phyloP scores from a whole-genome alignment of 2,329 filamentous ascomycete genomes.

The Beauveria pseudobassiana region DNA sequence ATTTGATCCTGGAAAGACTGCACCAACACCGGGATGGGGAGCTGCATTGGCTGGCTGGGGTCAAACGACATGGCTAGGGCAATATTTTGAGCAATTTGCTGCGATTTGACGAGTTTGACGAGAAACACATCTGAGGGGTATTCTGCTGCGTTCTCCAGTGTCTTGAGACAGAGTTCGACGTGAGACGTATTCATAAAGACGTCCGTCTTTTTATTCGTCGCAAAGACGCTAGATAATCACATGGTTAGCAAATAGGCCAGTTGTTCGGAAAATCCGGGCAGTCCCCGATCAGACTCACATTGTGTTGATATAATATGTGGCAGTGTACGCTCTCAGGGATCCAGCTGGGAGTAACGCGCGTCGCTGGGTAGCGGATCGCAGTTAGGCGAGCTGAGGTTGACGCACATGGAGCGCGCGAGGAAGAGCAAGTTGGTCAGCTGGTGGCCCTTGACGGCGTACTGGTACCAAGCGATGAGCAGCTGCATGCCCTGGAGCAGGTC shows the following conservation, averaged over 20 bases:
- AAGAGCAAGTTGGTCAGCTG: slow-evolving; percentile 43
- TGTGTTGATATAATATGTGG: slow-evolving; percentile 43
- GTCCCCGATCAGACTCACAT: slow-evolving; percentile 26
- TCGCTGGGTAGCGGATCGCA: slow-evolving; percentile 22
- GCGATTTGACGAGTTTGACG: slow-evolving; percentile 37
- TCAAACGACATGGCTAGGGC: slow-evolving; percentile 30
- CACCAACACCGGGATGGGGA: slow-evolving; percentile 35
- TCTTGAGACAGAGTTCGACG: slow-evolving; percentile 35
- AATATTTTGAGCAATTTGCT: slow-evolving; percentile 42
- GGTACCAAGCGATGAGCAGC: slow-evolving; percentile 39
- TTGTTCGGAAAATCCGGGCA: not conserved
- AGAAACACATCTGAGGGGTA: slow-evolving; percentile 36
- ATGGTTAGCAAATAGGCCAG: not conserved
- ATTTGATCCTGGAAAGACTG: slow-evolving; percentile 38
- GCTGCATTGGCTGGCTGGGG: slow-evolving; percentile 24
- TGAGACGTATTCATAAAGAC: slow-evolving; percentile 39
- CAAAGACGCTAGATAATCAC: slow-evolving; percentile 28
- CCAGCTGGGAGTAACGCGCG: slow-evolving; percentile 25
- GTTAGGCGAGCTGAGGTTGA: slow-evolving; percentile 29
- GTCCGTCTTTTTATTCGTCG: slow-evolving; percentile 40
- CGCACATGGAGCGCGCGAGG: slow-evolving; percentile 38
- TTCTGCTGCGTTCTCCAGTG: slow-evolving; percentile 35
- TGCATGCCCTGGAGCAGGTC: slow-evolving; percentile 41
- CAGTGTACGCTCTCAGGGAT: slow-evolving; percentile 41
- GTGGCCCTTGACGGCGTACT: slow-evolving; percentile 41